Conservation (phyloP, 805 yeast species). For the Blastobotrys mokoenaii region DNA sequence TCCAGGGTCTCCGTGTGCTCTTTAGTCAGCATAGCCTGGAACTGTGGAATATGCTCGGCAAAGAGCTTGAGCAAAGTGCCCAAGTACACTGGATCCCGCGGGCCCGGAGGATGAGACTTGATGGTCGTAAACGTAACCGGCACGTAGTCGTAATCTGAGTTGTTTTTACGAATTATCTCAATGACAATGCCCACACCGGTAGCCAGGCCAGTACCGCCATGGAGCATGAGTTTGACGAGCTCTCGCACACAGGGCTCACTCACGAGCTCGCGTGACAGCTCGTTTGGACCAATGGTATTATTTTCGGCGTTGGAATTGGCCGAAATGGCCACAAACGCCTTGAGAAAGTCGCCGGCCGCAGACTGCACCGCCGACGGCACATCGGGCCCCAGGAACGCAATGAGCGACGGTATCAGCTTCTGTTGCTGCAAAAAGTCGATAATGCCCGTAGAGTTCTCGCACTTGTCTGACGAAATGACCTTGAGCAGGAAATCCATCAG, state of each 20-base stretch:
- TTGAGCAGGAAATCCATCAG: conserved; percentile 86
- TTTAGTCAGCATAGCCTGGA: conserved; percentile 51
- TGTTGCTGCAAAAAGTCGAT: conserved; percentile 69
- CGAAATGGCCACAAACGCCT: conserved; percentile 87
- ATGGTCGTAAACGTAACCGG: conserved; percentile 76
- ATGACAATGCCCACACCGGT: conserved; percentile 93
- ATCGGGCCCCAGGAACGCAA: conserved; percentile 62
- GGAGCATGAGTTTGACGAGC: conserved; percentile 68
- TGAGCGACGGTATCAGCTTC: conserved; percentile 59
- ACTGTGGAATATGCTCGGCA: conserved; percentile 62
- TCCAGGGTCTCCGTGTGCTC: conserved; percentile 31
- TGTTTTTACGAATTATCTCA: conserved; percentile 89
- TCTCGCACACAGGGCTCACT: conserved; percentile 58
- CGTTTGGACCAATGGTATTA: conserved; percentile 93
- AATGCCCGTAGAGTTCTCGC: conserved; percentile 81
- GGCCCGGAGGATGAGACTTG: conserved; percentile 86
- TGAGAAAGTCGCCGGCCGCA: conserved; percentile 91
- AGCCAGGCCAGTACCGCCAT: conserved; percentile 73
- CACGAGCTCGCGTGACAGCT: conserved; percentile 82
- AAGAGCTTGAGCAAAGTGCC: conserved; percentile 79
- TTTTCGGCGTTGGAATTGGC: conserved; percentile 87
- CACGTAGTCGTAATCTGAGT: conserved; percentile 87
- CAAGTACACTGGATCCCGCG: conserved; percentile 85
- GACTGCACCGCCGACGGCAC: conserved; percentile 68
- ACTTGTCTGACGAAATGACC: conserved; percentile 86